Conservation (phyloP, 805 yeast genomes). For the Saccharomycopsis babjevae region DNA sequence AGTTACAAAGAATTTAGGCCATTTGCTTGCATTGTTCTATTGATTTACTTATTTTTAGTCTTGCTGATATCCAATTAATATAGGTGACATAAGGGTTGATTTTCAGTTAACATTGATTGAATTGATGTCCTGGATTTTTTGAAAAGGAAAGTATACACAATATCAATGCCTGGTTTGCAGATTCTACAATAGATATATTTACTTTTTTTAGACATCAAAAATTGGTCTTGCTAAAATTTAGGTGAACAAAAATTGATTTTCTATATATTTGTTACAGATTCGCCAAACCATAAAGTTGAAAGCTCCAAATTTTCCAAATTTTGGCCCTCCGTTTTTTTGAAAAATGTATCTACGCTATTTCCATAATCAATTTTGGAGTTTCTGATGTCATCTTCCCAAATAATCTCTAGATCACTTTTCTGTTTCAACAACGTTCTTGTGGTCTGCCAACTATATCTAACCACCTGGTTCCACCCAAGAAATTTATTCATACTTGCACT, state of each 20-base stretch:
- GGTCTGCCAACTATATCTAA: slow-evolving; percentile 92
- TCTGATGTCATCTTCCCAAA: slow-evolving; percentile 44
- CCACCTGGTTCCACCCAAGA: slow-evolving; percentile 76
- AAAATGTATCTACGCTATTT: slow-evolving; percentile 11
- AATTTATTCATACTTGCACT: slow-evolving; percentile 50
- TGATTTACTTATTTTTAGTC: too few species aligned
- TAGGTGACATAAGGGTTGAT: too few species aligned
- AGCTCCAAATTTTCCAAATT: slow-evolving; percentile 19
- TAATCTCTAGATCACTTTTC: slow-evolving; percentile 41
- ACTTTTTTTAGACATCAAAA: background rate
- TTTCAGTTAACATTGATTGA: too few species aligned
- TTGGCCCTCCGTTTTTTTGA: slow-evolving; percentile 4
- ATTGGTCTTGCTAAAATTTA: background rate
- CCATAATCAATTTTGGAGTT: slow-evolving; percentile 24
- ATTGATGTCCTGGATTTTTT: too few species aligned
- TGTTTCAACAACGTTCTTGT: slow-evolving; percentile 60
- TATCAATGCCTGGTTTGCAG: too few species aligned
- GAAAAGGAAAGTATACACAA: too few species aligned
- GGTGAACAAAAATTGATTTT: background rate
- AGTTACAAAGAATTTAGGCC: too few species aligned
- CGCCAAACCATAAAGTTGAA: slow-evolving; percentile 24
- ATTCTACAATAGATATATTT: background rate
- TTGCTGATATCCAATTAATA: too few species aligned
- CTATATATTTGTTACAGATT: slow-evolving; percentile 14
- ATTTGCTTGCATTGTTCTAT: too few species aligned